Evolutionary conservation across 2,329 filamentous ascomycete genomes (phyloP), one percentile per base, ranked within the genome.

Genomic region (Fusarium tricinctum): DNA sequence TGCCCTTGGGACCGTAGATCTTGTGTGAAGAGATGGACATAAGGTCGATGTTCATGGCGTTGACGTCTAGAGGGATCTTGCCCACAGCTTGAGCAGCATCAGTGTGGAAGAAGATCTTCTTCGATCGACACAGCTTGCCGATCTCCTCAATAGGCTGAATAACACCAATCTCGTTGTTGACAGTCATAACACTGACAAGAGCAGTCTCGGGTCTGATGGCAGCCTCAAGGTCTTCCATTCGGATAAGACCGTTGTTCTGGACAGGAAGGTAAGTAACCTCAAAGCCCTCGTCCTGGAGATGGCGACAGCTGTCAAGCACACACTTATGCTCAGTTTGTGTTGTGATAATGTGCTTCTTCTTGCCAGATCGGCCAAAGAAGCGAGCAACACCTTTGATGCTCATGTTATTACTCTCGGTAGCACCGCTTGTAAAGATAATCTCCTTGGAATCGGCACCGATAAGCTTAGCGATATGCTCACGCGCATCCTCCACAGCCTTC

Each of bases 111-210:
- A 97, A 99, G 44, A 97, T 85, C 84, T 97, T 97, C 81, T 93
- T 96, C 55, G 89, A 87, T 50, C 96, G 89, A 81, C 96, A 99
- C 15, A 99, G 84, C 81, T 91, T 92, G 75, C 96, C 96, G 77
- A 99, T 99, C 82, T 97, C 89, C 73, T 93, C 92, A 60, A 99
- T 82, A 1, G 96, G 96, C 80, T 99, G 96, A 60, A 99, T 97
- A n/a, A 99, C 96, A 76, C 96, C 96, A 75, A 99, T 98, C 82
- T 99, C 96, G 80, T 99, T 99, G 85, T 99, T 99, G 75, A 99
- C 96, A 1, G 96, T 90, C 96, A 99, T 99, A 80, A 99, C 92
- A 77, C 94, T 97, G 80, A 98, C 94, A 30, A 99, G 83, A 43
- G 89, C 90, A 15, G 96, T 99, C 63, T 98, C 94, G 1, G 94